phyloP scores from a whole-genome alignment of 1,139 yeast genomes.

The Scheffersomyces cryptocercus region DNA sequence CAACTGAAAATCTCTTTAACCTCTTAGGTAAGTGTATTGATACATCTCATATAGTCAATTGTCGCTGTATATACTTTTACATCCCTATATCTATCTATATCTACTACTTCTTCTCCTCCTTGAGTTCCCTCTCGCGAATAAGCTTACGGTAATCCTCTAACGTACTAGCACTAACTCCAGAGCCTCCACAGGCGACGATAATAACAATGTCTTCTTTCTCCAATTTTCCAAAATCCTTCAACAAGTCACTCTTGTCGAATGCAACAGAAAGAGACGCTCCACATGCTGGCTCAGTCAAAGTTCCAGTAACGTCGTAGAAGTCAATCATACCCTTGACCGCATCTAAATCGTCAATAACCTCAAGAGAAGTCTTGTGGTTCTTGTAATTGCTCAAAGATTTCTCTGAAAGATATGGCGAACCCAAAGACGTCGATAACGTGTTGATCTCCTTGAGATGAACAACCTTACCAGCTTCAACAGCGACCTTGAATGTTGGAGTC shows the following conservation, averaged over 20 bases:
- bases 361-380: slow-evolving; percentile 19
- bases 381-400: slow-evolving; percentile 28
- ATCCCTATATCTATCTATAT: too few species aligned
- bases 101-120: neutral
- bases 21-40: too few species aligned
- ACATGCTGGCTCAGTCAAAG: slow-evolving; percentile 43
- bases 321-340: slow-evolving; percentile 33
- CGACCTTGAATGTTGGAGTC: slow-evolving; percentile 38
- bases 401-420: slow-evolving; percentile 38
- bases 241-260: slow-evolving; percentile 20
- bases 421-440: slow-evolving; percentile 42
- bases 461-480: slow-evolving; percentile 29
- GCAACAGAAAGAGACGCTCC: slow-evolving; percentile 39
- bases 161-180: slow-evolving; percentile 18
- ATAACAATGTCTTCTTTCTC: slow-evolving; percentile 33
- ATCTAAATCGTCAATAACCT: slow-evolving; percentile 36
- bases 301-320: slow-evolving; percentile 24
- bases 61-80: too few species aligned
- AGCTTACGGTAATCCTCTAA: slow-evolving; percentile 5
- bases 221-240: slow-evolving; percentile 22
- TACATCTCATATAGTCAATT: too few species aligned
- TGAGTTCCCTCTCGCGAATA: too few species aligned
- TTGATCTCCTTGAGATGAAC: slow-evolving; percentile 30
- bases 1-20: too few species aligned
- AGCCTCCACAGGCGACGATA: slow-evolving; percentile 44